Evolutionary conservation across 768 basidiomycete genomes (phyloP), one percentile per base, ranked within the genome.

Genomic region (Pulveroboletus sp.): DNA sequence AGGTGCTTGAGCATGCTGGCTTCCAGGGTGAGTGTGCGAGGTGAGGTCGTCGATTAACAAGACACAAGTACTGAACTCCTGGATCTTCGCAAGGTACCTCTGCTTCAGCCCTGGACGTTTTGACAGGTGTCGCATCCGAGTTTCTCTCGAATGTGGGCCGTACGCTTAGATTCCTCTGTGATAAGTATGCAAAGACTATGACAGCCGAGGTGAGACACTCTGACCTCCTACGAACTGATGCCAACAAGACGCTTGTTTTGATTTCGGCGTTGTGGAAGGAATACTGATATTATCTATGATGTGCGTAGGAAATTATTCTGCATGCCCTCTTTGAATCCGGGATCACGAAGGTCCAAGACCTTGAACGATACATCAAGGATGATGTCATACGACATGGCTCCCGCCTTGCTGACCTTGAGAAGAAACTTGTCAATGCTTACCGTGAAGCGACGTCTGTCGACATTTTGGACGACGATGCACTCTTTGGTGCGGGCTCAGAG

Each of bases 291-390:
- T 51, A n/a, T 12, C 24, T 24, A 15, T 37, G 47, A 39, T 33
- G 17, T 48, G 31, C 38, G n/a, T 51, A 95, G 92, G 92, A 95
- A 83, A 94, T 96, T 31, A 83, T 95, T 33, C 76, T 93, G 2
- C 92, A 95, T 65, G 87, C 91, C 0, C 72, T 97, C 15, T 90
- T 93, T 57, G 92, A 96, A 69, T 89, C 87, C 52, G 94, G 94
- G 5, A 82, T 80, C 7, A 81, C 89, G 0, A 79, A 82, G 48
- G 72, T 93, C 8, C 76, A 83, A 59, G 86, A 89, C 54, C 78
- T 98, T 1, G 91, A 94, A 57, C 77, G 83, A 11, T 93, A 96
- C 64, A 81, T 97, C 63, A 81, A 81, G 43, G 93, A 97, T 53
- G 95, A 96, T 52, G 77, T 98, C 36, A 75, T 91, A 58, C 78